Conservation (phyloP, 2,329 filamentous ascomycete species). For the Pleochaeta shiraiana region DNA sequence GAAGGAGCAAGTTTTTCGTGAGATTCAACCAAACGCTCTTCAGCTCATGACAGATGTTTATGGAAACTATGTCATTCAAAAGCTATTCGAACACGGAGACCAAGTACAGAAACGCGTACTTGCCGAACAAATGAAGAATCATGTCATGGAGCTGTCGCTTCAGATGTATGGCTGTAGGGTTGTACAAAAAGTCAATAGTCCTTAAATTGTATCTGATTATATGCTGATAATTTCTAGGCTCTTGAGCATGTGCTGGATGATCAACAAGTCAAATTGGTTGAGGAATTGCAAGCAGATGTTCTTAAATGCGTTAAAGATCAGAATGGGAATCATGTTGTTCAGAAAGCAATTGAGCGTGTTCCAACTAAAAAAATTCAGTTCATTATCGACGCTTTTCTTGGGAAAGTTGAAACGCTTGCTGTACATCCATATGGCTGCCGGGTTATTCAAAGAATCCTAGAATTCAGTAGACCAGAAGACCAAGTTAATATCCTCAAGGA, state of each 20-base stretch:
- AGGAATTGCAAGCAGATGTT: constrained; percentile 60
- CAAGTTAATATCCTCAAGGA: constrained; percentile 54
- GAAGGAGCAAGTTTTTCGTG: constrained; percentile 73
- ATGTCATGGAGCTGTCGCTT: constrained; percentile 55
- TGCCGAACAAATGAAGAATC: constrained; percentile 69
- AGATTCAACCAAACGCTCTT: constrained; percentile 64
- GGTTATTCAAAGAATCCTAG: constrained; percentile 80
- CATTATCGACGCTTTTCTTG: constrained; percentile 60
- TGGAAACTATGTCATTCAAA: constrained; percentile 96
- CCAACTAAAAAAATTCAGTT: constrained; percentile 63
- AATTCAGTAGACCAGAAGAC: constrained; percentile 53
- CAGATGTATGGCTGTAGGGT: constrained; percentile 93
- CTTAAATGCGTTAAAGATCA: constrained; percentile 62
- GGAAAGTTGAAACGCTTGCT: constrained; percentile 51
- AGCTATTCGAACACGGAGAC: constrained; percentile 90
- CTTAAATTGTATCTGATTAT: not conserved
- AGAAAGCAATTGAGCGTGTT: constrained; percentile 72
- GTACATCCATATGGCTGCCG: constrained; percentile 75
- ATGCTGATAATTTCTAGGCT: constrained; percentile 31
- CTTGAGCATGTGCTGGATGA: constrained; percentile 81
- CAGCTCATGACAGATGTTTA: constrained; percentile 94
- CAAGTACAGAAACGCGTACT: constrained; percentile 80
- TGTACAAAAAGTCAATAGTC: constrained; percentile 56
- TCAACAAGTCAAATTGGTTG: constrained; percentile 65
- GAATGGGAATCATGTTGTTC: constrained; percentile 92